Evolutionary conservation across 2,329 filamentous ascomycete genomes (phyloP), one percentile per base, ranked within the genome.

Genomic region (Penicillium sp.): DNA sequence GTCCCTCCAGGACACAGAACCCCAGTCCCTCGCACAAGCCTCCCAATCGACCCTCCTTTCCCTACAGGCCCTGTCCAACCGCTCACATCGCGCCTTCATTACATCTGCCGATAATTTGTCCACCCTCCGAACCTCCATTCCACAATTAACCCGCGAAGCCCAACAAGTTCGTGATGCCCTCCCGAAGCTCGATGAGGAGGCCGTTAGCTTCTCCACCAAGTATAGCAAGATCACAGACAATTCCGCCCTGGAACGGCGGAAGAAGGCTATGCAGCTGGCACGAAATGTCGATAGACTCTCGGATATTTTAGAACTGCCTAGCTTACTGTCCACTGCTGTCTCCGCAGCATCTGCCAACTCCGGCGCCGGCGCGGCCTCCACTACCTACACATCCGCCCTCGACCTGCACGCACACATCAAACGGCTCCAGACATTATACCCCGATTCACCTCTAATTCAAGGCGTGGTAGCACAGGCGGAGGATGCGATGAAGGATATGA

Each of bases 321-420:
- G 87, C 0, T 75, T 97, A 29, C 80, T 98, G 12, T 87, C 88
- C 10, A 90, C 91, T 1, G 86, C 91, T 13, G 73, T 78, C 39
- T 73, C 72, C 33, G 74, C 74, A 7, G 70, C 67, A 20, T 65
- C 67, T n/a, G 64, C 66, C 43, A 71, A 64, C 51, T 67, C 69
- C 8, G 63, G 65, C 33, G 58, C 63, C 3, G 68, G 68, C 12
- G 62, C 66, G 5, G 67, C 72, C 6, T 80, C 76, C 8, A 81
- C 84, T 52, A 95, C 89, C 59, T 95, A 96, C 74, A 86, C 90
- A 2, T 88, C 89, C 0, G 91, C 91, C 0, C 77, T 98, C 29
- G 93, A 98, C 68, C 78, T 98, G 2, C 87, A 95, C 65, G 86
- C 88, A n/a, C 93, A 97, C 67, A 93, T 96, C 65, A 88, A 89